Evolutionary conservation across 345 rosid genomes (phyloP).

Genomic region (Anacardium occidentale): DNA sequence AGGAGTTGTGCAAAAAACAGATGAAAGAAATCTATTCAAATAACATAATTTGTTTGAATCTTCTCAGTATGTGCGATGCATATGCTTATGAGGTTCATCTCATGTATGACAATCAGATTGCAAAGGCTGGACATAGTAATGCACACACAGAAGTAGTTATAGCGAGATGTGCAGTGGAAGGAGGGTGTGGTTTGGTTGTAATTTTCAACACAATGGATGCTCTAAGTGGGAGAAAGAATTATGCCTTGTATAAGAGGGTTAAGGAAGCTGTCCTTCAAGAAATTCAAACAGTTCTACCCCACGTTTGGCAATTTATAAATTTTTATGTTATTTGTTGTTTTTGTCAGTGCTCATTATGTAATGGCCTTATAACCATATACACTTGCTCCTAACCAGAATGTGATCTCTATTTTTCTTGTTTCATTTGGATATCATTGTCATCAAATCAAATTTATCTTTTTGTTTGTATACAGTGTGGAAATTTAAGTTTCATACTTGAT

Average conservation of each 20-base stretch:
- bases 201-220: conserved; percentile 95
- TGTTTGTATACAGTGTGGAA: background rate
- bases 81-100: conserved; percentile 1
- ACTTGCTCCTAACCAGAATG: background rate
- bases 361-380: too few species aligned
- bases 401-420: background rate
- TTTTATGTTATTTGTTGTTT: background rate
- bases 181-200: conserved; percentile 88
- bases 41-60: background rate
- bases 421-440: background rate
- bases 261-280: conserved; percentile 90
- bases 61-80: conserved; percentile 2
- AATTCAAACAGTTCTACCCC: conserved; percentile 88
- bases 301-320: conserved; percentile 43
- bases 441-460: background rate
- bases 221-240: conserved; percentile 58
- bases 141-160: conserved; percentile 93
- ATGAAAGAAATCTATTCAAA: background rate
- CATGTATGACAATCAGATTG: conserved; percentile 46
- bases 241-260: conserved; percentile 54
- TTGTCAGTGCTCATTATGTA: too few species aligned
- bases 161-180: conserved; percentile 91
- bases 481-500: background rate
- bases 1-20: background rate
- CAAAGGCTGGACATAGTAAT: conserved; percentile 74